These are phyloP conservation scores for Alnus rubra DNA, from an alignment of 306 rosid species.

Conservation along the genomic window DNA sequence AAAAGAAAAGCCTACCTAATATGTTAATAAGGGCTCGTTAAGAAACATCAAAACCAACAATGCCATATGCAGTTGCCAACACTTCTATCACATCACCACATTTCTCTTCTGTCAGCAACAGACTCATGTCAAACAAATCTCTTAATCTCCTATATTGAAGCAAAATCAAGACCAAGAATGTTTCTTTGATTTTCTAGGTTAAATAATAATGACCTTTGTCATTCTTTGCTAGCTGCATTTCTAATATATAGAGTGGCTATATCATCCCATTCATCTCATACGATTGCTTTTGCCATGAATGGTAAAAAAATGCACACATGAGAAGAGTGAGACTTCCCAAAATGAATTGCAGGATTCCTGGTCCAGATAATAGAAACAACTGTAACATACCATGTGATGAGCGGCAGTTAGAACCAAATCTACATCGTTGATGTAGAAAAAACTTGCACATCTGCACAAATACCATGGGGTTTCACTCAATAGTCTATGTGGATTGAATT, in stretches of 20 bases:
- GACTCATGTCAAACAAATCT: not conserved
- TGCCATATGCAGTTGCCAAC: not conserved
- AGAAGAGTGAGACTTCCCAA: constrained; percentile 10
- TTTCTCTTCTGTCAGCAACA: not conserved
- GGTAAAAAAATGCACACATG: constrained; percentile 17
- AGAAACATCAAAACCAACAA: not conserved
- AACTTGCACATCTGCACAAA: constrained; percentile 97
- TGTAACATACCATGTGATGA: constrained; percentile 88
- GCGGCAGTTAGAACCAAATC: constrained; percentile 90
- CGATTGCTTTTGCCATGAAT: constrained; percentile 4
- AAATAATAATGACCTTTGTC: not conserved
- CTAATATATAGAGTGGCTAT: not conserved
- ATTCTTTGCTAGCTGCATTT: not conserved
- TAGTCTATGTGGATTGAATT: constrained; percentile 28
- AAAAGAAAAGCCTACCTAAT: not conserved
- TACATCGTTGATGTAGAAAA: constrained; percentile 90
- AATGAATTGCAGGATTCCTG: constrained; percentile 21
- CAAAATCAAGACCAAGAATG: not conserved
- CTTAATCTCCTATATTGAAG: not conserved
- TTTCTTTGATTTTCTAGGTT: not conserved
- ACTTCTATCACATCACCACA: not conserved
- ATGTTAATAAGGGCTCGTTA: not conserved
- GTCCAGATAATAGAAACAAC: constrained; percentile 33
- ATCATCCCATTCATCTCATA: constrained; percentile 28
- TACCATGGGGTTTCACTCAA: constrained; percentile 37